A percentile compares a stretch with the other conserved stretches of the same genome.
Evolutionary conservation across 2,329 filamentous ascomycete species (phyloP).

Genomic region (Claviceps lovelessii): DNA sequence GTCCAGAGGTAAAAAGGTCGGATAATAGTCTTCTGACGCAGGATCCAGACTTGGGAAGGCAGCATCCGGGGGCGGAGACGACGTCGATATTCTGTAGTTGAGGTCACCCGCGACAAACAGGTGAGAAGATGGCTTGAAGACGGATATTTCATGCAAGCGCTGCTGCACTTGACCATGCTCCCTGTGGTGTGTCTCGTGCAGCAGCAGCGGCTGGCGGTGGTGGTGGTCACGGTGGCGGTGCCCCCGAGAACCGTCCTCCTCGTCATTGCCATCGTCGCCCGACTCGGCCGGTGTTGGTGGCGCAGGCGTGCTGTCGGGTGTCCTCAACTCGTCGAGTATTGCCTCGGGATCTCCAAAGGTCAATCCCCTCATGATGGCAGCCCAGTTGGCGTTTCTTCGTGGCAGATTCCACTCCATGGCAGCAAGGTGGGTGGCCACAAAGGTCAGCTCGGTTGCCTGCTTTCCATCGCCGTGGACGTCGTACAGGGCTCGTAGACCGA

Average conservation of each 20-base stretch:
- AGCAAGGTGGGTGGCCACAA: conserved; percentile 77
- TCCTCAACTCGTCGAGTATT: conserved; percentile 16
- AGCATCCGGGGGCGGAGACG: conserved; percentile 45
- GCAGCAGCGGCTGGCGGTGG: conserved; percentile 12
- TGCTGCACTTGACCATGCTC: conserved; percentile 25
- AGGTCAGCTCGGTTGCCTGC: conserved; percentile 53
- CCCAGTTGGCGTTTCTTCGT: conserved; percentile 77
- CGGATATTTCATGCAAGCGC: conserved; percentile 40
- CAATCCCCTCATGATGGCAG: conserved; percentile 62
- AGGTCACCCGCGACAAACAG: conserved; percentile 84
- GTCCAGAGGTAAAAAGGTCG: conserved; percentile 55
- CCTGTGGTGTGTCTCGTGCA: conserved; percentile 21
- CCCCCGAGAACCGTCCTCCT: conserved; percentile 10
- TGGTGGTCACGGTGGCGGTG: conserved; percentile 9
- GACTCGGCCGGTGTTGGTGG: conserved; percentile 1
- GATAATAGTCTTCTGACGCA: conserved; percentile 46
- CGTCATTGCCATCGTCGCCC: conserved; percentile 10
- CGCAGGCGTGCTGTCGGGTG: conserved; percentile 3
- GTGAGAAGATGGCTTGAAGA: conserved; percentile 63
- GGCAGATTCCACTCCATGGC: conserved; percentile 70
- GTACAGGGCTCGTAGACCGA: conserved; percentile 60
- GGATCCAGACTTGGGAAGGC: conserved; percentile 46
- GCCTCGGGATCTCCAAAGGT: conserved; percentile 51
- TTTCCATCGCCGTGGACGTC: conserved; percentile 12
- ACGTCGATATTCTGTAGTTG: conserved; percentile 77